Evolutionary conservation across 805 yeast genomes (phyloP), one percentile per base, ranked within the genome.

Genomic region (Teunomyces kruisii): DNA sequence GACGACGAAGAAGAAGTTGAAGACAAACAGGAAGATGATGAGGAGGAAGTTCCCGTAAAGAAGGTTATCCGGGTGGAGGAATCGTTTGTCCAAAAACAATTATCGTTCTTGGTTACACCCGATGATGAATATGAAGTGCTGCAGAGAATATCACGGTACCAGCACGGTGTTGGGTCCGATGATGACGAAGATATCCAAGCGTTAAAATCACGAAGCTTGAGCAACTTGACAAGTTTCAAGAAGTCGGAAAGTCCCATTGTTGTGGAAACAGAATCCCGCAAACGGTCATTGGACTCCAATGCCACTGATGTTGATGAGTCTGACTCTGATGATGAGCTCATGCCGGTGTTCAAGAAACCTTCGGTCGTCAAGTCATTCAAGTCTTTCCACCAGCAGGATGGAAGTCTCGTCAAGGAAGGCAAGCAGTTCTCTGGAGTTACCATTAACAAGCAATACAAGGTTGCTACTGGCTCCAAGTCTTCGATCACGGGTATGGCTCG

Each of bases 401-500:
- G 63, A 10, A 68, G 64, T 28, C 71, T 65, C 44, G 68, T 70
- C 44, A 76, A 70, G 30, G 75, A 74, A 17, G 69, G 65, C 17
- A 54, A 58, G 17, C 50, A 46, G 13, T 72, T 72, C 48, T 57
- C 68, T 16, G 76, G 76, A 5, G 86, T 83, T 14, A 79, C 79
- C 1, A 62, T 80, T 4, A 72, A 80, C 37, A 77, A 76, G 28
- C 72, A 76, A 24, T 78, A 79, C 54, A 81, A 74, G 57, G 72
- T 75, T 9, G 83, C 80, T 1, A 71, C 80, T 1, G 79, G 84
- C 6, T 66, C 79, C 4, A 77, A 72, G 48, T 79, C 86, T 1
- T 78, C 86, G 7, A 76, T 86, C 50, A 76, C 84, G 38, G 76
- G 76, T 44, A 58, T 79, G 56, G 78, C 83, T 9, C 65, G 57